These are phyloP conservation scores for Exserohilum turcica DNA, from an alignment of 2,329 filamentous ascomycete species.

Conservation along the genomic window DNA sequence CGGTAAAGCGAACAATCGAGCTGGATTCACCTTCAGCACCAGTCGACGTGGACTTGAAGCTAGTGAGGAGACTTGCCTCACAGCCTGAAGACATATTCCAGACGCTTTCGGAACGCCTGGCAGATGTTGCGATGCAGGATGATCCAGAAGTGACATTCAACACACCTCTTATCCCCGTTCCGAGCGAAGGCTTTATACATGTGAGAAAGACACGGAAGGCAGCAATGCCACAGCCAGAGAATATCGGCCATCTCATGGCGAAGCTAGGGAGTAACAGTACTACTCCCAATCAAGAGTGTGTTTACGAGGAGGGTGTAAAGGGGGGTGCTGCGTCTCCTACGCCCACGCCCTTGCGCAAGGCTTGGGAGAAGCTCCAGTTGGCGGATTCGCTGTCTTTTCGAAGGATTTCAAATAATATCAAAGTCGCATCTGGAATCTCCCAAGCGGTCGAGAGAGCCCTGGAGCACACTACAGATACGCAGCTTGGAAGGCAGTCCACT, in stretches of 20 bases:
- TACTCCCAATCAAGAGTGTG: not conserved
- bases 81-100: not conserved
- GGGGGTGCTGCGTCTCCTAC: conserved; percentile 8
- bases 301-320: not conserved
- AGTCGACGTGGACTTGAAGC: not conserved
- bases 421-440: not conserved
- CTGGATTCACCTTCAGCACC: not conserved
- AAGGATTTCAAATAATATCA: not conserved
- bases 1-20: conserved; percentile 5
- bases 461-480: not conserved
- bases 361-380: conserved; percentile 19
- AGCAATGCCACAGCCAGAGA: conserved; percentile 2
- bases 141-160: not conserved
- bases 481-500: not conserved
- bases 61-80: not conserved
- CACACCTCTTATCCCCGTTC: not conserved
- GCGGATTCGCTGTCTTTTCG: conserved; percentile 2
- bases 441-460: not conserved
- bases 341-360: conserved; percentile 24
- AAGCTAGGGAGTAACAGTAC: conserved; percentile 4
- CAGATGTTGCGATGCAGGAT: not conserved
- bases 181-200: not conserved
- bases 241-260: conserved; percentile 26
- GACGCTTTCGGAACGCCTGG: not conserved
- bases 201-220: not conserved